Base-by-base conservation (phyloP, 2,329 filamentous ascomycete genomes). In the Uncinocarpus reesii region DNA sequence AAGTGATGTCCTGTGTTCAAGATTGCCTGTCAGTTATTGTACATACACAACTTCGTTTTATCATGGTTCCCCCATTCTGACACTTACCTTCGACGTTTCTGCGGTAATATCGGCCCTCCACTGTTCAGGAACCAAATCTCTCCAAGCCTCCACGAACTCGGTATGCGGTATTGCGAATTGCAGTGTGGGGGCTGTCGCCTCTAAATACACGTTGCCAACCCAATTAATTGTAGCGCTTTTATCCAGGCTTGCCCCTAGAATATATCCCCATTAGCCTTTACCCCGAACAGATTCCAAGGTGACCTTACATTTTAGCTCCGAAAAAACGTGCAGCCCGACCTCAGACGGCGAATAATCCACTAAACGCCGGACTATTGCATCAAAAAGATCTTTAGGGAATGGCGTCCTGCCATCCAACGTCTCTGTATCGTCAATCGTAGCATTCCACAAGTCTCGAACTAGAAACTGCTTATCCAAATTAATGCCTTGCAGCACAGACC, bases 381-480 rank as follows among this genome's bases (percentile, higher is more conserved):
- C 62, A 50, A 69, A 63, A 28, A 69, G 52, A 2, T 47, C 46
- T 32, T 55, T 57, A 7, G 65, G 65, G 42, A 66, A 63, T 7
- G 59, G 57, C 34, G 55, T 57, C 29, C 6, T 24, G 10, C 13
- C 31, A 24, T 15, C 58, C 62, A 35, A 42, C 58, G 11, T 58
- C 20, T 56, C 60, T 10, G 60, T 60, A 21, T 67, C 65, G 53
- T 66, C 65, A 32, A 65, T 49, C 18, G 64, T 57, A 7, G 65
- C 61, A 42, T 57, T 67, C 67, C 67, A 69, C 47, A 70, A 40
- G 55, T 70, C 67, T 6, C 43, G 48, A 18, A 65, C 62, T n/a
- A 69, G 57, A 42, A 70, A 70, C 49, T 69, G 67, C 37, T 61
- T 63, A 49, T 60, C 63, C 43, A 70, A 45, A 52, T 69, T 58